A percentile compares a stretch with the other conserved stretches of the same genome.
These are phyloP conservation scores for Cytospora mali DNA, from an alignment of 2,329 filamentous ascomycete genomes.

Conservation along the genomic window DNA sequence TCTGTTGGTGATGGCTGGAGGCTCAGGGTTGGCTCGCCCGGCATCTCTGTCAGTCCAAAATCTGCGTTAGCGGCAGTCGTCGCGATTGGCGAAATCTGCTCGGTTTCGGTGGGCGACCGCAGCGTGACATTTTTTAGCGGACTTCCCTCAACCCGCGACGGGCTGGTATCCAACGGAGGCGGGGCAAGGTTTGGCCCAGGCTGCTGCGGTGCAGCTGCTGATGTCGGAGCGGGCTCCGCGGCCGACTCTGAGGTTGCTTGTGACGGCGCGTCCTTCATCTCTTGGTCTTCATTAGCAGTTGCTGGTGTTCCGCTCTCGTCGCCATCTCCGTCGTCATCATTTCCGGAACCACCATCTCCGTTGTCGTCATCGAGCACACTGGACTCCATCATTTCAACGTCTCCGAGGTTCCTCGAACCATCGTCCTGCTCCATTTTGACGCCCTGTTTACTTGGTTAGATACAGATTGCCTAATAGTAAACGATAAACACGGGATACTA, in stretches of 20 bases:
- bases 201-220: slow-evolving; percentile 40
- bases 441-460: slow-evolving; percentile 37
- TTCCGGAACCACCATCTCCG: slow-evolving; percentile 51
- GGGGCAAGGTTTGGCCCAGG: slow-evolving; percentile 38
- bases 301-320: slow-evolving; percentile 44
- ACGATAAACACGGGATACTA: slow-evolving; percentile 30
- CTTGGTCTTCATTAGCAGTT: slow-evolving; percentile 31
- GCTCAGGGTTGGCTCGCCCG: slow-evolving; percentile 17
- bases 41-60: slow-evolving; percentile 11
- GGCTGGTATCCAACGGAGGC: slow-evolving; percentile 31
- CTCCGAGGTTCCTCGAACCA: slow-evolving; percentile 45
- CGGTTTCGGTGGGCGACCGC: slow-evolving; percentile 48
- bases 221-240: slow-evolving; percentile 26
- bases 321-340: slow-evolving; percentile 51
- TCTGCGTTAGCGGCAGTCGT: slow-evolving; percentile 4
- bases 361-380: slow-evolving; percentile 51
- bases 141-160: slow-evolving; percentile 50
- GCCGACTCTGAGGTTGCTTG: slow-evolving; percentile 11
- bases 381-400: slow-evolving; percentile 58
- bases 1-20: slow-evolving; percentile 19
- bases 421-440: slow-evolving; percentile 48
- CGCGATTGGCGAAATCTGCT: slow-evolving; percentile 28
- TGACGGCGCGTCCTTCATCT: slow-evolving; percentile 33
- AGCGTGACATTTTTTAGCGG: slow-evolving; percentile 56
- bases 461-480: not conserved